Base-by-base conservation (phyloP, 139 green algal species). In the Micractinium conductrix region DNA sequence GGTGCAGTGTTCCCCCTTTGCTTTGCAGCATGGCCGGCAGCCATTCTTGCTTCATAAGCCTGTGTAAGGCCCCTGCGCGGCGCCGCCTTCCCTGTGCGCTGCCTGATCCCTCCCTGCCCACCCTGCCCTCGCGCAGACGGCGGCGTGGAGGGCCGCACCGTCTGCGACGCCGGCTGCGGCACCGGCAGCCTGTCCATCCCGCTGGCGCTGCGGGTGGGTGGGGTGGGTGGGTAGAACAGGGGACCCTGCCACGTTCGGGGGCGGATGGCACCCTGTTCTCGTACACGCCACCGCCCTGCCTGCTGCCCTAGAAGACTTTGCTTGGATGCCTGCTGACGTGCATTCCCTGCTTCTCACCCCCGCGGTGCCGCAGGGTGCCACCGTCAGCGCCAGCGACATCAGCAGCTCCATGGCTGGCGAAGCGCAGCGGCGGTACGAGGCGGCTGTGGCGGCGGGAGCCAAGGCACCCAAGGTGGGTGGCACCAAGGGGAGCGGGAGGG, bases 121-220 rank as follows among this genome's bases (percentile, higher is more conserved):
- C n/a, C 10, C 37, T 38, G 3, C 8, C 30, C n/a, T 79, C 90
- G 93, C 60, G 87, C 92, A 75, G 94, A 99, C 84, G 94, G 93
- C 19, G 84, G 88, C 53, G 43, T 99, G 30, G 72, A 92, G 81
- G 97, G 95, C 68, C 80, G 88, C 24, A 97, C 91, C 42, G 83
- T 99, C 2, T 95, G 88, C 55, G 97, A 99, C 80, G 92, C 91
- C 28, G 97, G 97, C 53, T 99, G 97, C 85, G 97, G 97, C 21
- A 99, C 97, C 58, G 95, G 95, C 81, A 92, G 81, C 83, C 86
- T 98, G 22, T 88, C 95, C 67, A 94, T 98, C 71, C 95, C 95
- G 3, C 88, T 98, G 42, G 95, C 95, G 5, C 88, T 96, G 65
- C 88, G 90, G 50, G 80, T 90, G 67, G 74, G 81, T 43, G 72